A percentile compares a stretch with the other conserved stretches of the same genome.
These are phyloP conservation scores for Epichloe sibirici DNA, from an alignment of 2,329 filamentous ascomycete genomes.

Conservation along the genomic window DNA sequence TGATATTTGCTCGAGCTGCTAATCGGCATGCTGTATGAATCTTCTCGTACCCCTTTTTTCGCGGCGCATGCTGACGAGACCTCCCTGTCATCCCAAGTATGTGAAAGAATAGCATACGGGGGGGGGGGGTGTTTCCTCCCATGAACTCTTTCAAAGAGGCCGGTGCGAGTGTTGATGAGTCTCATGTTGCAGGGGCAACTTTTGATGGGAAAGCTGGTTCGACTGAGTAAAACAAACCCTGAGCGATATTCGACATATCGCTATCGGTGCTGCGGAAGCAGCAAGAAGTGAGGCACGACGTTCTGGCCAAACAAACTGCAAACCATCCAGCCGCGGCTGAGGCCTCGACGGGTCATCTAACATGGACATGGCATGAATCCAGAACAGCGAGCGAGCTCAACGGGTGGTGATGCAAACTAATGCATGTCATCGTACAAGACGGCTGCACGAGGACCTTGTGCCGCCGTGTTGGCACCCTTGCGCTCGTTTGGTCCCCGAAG, in stretches of 20 bases:
- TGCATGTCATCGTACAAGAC: neutral
- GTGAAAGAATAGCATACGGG: slow-evolving; percentile 14
- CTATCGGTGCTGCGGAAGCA: too few species aligned
- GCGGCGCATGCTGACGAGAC: slow-evolving; percentile 3
- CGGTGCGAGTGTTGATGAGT: slow-evolving; percentile 4
- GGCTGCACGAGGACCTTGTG: too few species aligned
- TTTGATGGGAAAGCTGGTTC: neutral
- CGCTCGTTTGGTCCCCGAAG: too few species aligned
- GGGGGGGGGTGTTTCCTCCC: slow-evolving; percentile 5
- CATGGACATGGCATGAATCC: too few species aligned
- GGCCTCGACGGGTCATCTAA: neutral
- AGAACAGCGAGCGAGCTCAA: neutral
- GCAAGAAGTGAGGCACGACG: too few species aligned
- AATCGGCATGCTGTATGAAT: neutral
- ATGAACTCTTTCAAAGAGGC: slow-evolving; percentile 5
- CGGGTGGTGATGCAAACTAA: neutral
- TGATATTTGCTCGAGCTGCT: neutral
- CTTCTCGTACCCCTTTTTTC: slow-evolving; percentile 1
- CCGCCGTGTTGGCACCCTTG: too few species aligned
- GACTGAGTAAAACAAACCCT: too few species aligned
- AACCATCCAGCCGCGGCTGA: neutral
- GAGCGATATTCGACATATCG: too few species aligned
- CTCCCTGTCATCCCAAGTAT: slow-evolving; percentile 12
- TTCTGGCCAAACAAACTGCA: too few species aligned
- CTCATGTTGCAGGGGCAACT: neutral